A percentile compares a stretch with the other conserved stretches of the same genome.
Evolutionary conservation across 2,329 filamentous ascomycete genomes (phyloP).

Genomic region (Thielaviopsis euricoi): DNA sequence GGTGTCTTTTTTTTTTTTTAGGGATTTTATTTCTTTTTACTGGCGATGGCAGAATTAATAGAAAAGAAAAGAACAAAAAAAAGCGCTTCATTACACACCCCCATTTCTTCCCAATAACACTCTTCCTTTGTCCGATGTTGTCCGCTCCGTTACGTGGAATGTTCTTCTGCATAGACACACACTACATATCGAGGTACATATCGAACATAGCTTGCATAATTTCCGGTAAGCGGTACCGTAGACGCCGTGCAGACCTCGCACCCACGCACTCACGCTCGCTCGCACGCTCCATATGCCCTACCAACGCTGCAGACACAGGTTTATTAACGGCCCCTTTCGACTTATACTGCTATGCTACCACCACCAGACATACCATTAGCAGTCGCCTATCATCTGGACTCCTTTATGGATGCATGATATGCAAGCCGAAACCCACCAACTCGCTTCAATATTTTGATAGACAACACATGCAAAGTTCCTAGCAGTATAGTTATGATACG

Average conservation of each 20-base stretch:
- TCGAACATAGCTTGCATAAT: background rate
- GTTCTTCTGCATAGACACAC: background rate
- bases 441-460: background rate
- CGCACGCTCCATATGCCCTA: too few species aligned
- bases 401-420: background rate
- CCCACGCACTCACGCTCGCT: too few species aligned
- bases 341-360: background rate
- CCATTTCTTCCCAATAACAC: too few species aligned
- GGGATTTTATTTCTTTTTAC: too few species aligned
- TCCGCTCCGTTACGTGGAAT: background rate
- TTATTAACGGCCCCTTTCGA: background rate
- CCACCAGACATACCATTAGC: too few species aligned
- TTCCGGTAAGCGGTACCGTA: background rate
- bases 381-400: background rate
- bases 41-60: too few species aligned
- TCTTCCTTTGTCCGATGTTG: background rate
- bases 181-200: too few species aligned
- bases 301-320: background rate
- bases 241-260: background rate
- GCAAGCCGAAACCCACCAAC: background rate
- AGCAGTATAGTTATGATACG: too few species aligned
- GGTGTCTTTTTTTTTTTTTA: too few species aligned
- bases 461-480: background rate
- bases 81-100: too few species aligned
- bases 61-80: background rate